Evolutionary conservation across 2,329 filamentous ascomycete species (phyloP).

Genomic region (Clarireedia paspali): DNA sequence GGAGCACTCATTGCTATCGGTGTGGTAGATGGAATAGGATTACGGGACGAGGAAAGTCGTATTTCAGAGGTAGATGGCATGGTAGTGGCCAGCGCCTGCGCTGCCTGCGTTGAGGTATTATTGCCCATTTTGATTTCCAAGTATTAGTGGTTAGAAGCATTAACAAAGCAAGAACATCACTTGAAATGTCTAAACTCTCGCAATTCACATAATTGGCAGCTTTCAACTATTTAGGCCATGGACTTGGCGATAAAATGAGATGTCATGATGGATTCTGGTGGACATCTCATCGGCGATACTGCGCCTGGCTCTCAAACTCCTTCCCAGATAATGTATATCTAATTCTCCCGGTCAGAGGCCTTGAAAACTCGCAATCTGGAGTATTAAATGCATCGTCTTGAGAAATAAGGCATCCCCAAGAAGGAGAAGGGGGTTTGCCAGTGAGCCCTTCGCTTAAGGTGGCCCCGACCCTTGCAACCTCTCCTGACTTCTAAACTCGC

Average conservation of each 20-base stretch:
- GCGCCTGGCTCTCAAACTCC: not conserved
- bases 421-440: not conserved
- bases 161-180: not conserved
- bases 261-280: not conserved
- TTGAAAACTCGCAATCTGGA: not conserved
- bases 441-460: not conserved
- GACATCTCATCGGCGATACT: not conserved
- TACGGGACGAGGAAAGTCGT: not conserved
- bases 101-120: not conserved
- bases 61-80: not conserved
- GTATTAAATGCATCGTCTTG: not conserved
- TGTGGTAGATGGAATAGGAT: too few relatives aligned
- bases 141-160: not conserved
- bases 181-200: not conserved
- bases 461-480: not conserved
- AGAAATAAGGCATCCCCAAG: not conserved
- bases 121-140: not conserved
- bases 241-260: not conserved
- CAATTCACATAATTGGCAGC: not conserved
- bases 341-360: not conserved
- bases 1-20: not conserved
- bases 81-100: not conserved
- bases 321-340: not conserved
- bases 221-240: not conserved
- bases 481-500: not conserved